Percentiles rank a stretch among this genome's conserved stretches.
These are phyloP conservation scores for Tuber microsphaerosporum DNA, from an alignment of 495 filamentous ascomycete species.

Conservation along the genomic window DNA sequence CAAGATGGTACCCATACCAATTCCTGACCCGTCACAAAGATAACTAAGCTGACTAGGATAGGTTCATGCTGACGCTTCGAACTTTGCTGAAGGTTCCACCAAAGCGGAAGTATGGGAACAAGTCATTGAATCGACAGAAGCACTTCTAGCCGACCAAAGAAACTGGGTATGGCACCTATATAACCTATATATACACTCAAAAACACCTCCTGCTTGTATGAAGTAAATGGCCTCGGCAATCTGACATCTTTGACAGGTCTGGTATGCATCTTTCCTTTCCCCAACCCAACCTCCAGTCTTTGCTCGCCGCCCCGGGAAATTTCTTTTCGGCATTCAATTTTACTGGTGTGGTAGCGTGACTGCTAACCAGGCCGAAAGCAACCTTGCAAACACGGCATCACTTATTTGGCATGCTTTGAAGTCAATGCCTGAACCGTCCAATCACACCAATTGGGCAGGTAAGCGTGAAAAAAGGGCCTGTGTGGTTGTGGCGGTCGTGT, in stretches of 20 bases:
- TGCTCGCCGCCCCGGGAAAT: not conserved
- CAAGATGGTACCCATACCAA: slow-evolving; percentile 12
- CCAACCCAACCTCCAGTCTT: not conserved
- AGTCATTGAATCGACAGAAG: slow-evolving; percentile 62
- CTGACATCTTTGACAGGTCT: slow-evolving; percentile 48
- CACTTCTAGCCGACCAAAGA: slow-evolving; percentile 67
- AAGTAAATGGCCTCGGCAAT: slow-evolving; percentile 9
- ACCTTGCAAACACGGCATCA: slow-evolving; percentile 75
- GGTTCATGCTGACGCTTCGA: slow-evolving; percentile 84
- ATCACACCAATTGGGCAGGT: slow-evolving; percentile 80
- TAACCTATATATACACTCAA: not conserved
- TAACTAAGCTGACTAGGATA: slow-evolving; percentile 41
- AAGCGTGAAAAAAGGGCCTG: slow-evolving; percentile 26
- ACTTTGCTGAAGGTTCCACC: slow-evolving; percentile 57
- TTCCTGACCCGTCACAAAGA: not conserved
- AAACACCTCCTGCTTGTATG: slow-evolving; percentile 9
- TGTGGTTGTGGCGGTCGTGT: not conserved
- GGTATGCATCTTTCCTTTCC: slow-evolving; percentile 44
- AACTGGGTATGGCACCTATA: slow-evolving; percentile 64
- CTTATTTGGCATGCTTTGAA: slow-evolving; percentile 81
- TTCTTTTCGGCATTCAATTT: not conserved
- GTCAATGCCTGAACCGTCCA: slow-evolving; percentile 66
- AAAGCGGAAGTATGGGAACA: slow-evolving; percentile 74
- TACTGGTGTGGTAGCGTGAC: not conserved
- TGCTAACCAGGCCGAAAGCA: slow-evolving; percentile 49